Evolutionary conservation across 2,329 filamentous ascomycete species (phyloP), one percentile per base, ranked within the genome.

Genomic region (Xylariaceae sp.): DNA sequence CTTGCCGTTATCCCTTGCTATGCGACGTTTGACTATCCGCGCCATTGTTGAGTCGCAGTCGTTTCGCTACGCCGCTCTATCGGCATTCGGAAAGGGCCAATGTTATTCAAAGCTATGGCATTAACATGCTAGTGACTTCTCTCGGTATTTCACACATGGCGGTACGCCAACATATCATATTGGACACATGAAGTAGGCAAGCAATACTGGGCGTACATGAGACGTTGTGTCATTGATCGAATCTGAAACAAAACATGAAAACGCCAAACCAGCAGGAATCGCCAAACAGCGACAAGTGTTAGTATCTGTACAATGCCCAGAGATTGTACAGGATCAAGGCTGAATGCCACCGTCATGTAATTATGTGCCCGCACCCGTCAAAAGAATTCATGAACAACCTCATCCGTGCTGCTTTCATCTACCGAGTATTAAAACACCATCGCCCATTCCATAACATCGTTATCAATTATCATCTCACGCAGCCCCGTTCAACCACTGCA

Each of bases 401-500:
- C 26, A n/a, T 34, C 44, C 46, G 6, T 58, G 32, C 52, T n/a
- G 53, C 19, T 34, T 15, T 51, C 48, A 5, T 48, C 41, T 30
- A 39, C 51, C 48, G 47, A 51, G 53, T 47, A 55, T 53, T 55
- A 53, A 51, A 16, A 37, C 40, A 59, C 58, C 47, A 40, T 64
- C 54, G 57, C 54, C 60, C 51, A 55, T 60, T 52, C 47, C 60
- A 47, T 65, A 60, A 60, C 49, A 49, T 67, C 61, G 41, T 64
- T 56, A 61, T 41, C 9, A 53, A 40, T 64, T 56, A 61, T 41
- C 9, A 53, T 22, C 47, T 36, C 37, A 44, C 39, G 7, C 19
- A 53, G n/a, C 48, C 29, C 40, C 26, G 2, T 19, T 66, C 81
- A 97, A 77, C 92, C 92, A 74, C 89, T 95, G 85, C 94, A 99